phyloP scores from a whole-genome alignment of 2,329 filamentous ascomycete species.

The Xylariaceae sp. region DNA sequence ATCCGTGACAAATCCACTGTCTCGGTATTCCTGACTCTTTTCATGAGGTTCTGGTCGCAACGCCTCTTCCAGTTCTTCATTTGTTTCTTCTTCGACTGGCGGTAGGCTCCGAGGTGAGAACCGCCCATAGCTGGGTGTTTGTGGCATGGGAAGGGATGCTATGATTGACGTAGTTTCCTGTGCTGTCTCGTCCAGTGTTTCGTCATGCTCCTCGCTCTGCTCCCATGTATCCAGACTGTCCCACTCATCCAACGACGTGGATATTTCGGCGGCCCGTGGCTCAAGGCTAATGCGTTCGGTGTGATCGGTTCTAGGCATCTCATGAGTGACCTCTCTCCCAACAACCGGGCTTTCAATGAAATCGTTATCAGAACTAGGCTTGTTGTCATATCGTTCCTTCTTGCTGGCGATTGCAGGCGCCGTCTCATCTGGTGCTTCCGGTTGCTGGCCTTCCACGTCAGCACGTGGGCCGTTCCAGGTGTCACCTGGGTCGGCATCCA shows the following conservation, averaged over 20 bases:
- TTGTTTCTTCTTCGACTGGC: conserved; percentile 49
- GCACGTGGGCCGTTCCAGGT: conserved; percentile 18
- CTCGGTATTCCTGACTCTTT: conserved; percentile 38
- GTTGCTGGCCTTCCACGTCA: conserved; percentile 10
- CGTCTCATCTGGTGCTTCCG: background rate
- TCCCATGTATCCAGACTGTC: conserved; percentile 28
- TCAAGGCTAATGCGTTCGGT: conserved; percentile 2
- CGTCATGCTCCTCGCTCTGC: conserved; percentile 10
- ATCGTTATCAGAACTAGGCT: conserved; percentile 14
- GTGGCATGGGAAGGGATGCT: conserved; percentile 20
- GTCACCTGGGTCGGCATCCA: conserved; percentile 24
- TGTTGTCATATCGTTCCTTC: background rate
- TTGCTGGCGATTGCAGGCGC: conserved; percentile 1
- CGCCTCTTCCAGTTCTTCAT: conserved; percentile 41
- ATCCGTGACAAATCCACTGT: conserved; percentile 46
- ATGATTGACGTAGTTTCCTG: conserved; percentile 4
- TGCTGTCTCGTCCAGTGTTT: background rate
- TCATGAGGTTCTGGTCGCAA: conserved; percentile 17
- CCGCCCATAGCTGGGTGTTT: conserved; percentile 33
- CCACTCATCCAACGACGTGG: conserved; percentile 25
- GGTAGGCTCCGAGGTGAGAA: conserved; percentile 44
- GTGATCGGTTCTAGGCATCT: conserved; percentile 9
- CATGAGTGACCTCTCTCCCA: conserved; percentile 22
- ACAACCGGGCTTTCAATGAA: conserved; percentile 38
- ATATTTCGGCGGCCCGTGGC: conserved; percentile 11